Conservation (phyloP, 2,329 filamentous ascomycete species). For the Phialemonium atrogriseum region DNA sequence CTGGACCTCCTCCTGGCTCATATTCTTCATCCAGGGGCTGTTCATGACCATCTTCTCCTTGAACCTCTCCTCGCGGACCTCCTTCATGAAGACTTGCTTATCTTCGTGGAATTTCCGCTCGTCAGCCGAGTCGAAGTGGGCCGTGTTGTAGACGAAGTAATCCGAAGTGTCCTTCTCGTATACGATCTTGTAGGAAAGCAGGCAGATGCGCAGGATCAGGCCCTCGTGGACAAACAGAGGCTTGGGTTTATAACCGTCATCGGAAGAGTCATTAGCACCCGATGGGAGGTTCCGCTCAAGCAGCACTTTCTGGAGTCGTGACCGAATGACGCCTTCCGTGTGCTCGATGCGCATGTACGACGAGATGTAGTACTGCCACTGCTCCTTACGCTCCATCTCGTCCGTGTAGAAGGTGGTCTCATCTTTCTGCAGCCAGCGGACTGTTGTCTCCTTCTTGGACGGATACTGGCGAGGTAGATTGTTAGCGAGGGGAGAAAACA, state of each 20-base stretch:
- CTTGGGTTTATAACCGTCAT: slow-evolving; percentile 55
- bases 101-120: slow-evolving; percentile 46
- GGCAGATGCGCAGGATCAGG: slow-evolving; percentile 63
- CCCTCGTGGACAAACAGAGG: slow-evolving; percentile 57
- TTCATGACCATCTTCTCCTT: slow-evolving; percentile 77
- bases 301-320: slow-evolving; percentile 58
- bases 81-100: slow-evolving; percentile 18
- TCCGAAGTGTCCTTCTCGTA: slow-evolving; percentile 65
- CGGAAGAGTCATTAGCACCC: slow-evolving; percentile 51
- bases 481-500: slow-evolving; percentile 4
- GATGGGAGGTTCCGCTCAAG: slow-evolving; percentile 63
- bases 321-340: slow-evolving; percentile 67
- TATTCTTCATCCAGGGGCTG: slow-evolving; percentile 70
- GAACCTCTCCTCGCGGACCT: slow-evolving; percentile 40
- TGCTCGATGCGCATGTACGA: slow-evolving; percentile 83
- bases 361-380: slow-evolving; percentile 94
- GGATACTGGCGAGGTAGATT: slow-evolving; percentile 49
- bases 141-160: slow-evolving; percentile 63
- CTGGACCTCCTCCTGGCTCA: slow-evolving; percentile 69
- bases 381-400: slow-evolving; percentile 72
- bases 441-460: slow-evolving; percentile 55
- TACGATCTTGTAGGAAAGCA: slow-evolving; percentile 72
- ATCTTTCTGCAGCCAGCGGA: slow-evolving; percentile 62
- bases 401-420: slow-evolving; percentile 79
- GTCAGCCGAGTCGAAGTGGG: slow-evolving; percentile 55